Evolutionary conservation across 441 rosid species (phyloP), one percentile per base, ranked within the genome.

Genomic region (Hypseocharis bilobata): DNA sequence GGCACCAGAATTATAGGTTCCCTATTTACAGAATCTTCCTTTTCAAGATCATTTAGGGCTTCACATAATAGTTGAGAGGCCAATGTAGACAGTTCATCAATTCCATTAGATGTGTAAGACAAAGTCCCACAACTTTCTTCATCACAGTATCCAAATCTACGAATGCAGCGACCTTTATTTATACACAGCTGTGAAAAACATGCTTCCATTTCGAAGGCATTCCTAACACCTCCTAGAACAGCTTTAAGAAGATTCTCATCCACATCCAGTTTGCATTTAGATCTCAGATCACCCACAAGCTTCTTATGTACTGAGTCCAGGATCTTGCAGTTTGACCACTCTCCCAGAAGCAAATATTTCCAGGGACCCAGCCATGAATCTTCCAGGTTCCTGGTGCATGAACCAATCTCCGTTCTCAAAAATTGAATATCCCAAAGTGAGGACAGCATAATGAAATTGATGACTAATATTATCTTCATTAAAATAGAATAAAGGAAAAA

Each of bases 311-410:
- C 70, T 13, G 78, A 19, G 40, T 79, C 85, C 40, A 85, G 71
- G 64, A 55, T 76, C 57, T 74, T 73, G 76, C 73, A 71, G 76
- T 84, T 77, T 42, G 81, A 64, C 71, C 68, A 72, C 69, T 83
- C 86, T 79, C 95, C 94, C 7, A 85, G 78, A 75, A 93, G 86
- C 72, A 85, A 64, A 72, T 58, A 81, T 66, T 84, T 86, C 97
- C 89, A 88, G 14, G 89, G 80, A 61, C 97, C 99, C 63, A 91
- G 77, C 99, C 97, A 91, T 62, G 79, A 75, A 68, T 83, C 96
- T 89, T 93, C 96, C 52, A 89, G 69, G 66, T 80, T 80, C 82
- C 99, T 93, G 77, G 55, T 68, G 69, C 63, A 75, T 25, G 2
- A 34, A 44, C 59, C 59, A 54, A 54, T 54, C 59, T 25, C 59